A percentile compares a stretch with the other conserved stretches of the same genome.
Evolutionary conservation across 2,329 filamentous ascomycete species (phyloP).

Genomic region (Sporothrix brunneoviolacea): DNA sequence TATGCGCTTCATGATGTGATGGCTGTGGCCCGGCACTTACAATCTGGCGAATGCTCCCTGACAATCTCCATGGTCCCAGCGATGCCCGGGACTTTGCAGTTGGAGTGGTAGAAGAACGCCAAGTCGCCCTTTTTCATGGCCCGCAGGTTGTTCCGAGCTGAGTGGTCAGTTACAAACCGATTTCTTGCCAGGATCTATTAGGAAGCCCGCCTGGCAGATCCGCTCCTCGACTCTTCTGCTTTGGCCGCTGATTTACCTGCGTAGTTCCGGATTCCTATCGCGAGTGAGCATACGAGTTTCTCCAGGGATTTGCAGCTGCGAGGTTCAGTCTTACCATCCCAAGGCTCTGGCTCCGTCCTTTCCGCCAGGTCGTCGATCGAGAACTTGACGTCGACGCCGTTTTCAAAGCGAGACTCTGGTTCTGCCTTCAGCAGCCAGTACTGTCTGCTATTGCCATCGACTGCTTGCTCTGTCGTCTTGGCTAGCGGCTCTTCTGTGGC

Average conservation of each 20-base stretch:
- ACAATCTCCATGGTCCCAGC: conserved; percentile 87
- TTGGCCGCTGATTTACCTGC: too few relatives aligned
- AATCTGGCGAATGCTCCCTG: conserved; percentile 71
- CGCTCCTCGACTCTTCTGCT: too few relatives aligned
- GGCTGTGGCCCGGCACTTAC: conserved; percentile 38
- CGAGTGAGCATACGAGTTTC: neutral
- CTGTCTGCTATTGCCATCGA: conserved; percentile 22
- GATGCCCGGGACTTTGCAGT: conserved; percentile 83
- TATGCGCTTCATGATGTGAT: too few relatives aligned
- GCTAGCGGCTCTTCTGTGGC: neutral
- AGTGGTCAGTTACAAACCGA: too few relatives aligned
- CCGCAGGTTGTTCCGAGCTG: conserved; percentile 82
- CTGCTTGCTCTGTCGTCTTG: neutral
- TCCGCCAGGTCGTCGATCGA: conserved; percentile 83
- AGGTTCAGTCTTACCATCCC: conserved; percentile 61
- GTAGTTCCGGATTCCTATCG: conserved; percentile 45
- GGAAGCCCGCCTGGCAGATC: too few relatives aligned
- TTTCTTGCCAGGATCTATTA: too few relatives aligned
- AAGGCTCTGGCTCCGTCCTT: conserved; percentile 71
- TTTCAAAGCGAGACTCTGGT: conserved; percentile 78
- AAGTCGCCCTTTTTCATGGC: conserved; percentile 87
- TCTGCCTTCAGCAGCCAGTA: conserved; percentile 87
- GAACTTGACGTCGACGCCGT: conserved; percentile 83
- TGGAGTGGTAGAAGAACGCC: conserved; percentile 96
- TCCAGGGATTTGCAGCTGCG: neutral